Evolutionary conservation across 257 asterid genomes (phyloP), one percentile per base, ranked within the genome.

Genomic region (Thymus quinquecostatus): DNA sequence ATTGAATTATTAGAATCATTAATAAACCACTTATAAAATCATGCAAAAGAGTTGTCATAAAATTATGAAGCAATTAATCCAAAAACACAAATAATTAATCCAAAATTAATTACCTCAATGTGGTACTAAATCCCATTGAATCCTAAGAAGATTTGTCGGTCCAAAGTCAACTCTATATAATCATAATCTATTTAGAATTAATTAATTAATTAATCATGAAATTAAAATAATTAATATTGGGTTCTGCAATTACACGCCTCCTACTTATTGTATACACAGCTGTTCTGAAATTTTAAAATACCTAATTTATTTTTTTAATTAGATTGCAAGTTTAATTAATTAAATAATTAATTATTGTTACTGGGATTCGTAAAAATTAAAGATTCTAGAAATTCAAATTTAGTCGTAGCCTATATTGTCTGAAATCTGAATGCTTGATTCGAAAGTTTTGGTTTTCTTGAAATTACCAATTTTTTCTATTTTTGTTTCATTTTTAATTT

Each of bases 141-240:
- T 83, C 93, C 84, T 75, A 80, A 75, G 81, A 78, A 74, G 87
- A 87, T 87, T 77, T 83, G 93, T 80, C 88, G 86, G 87, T 74
- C 70, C 73, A 47, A 68, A 66, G 85, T 86, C 92, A 77, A 81
- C 84, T 72, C 0, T 13, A 66, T 54, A 33, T 68, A 13, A 32
- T 59, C 6, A 64, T 41, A 2, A 50, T 13, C 13, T 44, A 44
- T 44, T 44, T 38, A 38, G 41, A 38, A 38, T 38, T 38, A 21
- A 38, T 38, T 38, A 38, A 47, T 72, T 0, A 29, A 64, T 6
- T 58, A 21, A 38, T 67, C 34, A 32, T 64, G 4, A 64, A 63
- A 4, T 4, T 36, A 4, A 63, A 4, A 38, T 36, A 4, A 38
- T 4, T 4, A 38, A 38, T 66, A 71, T 4, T 30, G 8, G 49